Evolutionary conservation across 495 filamentous ascomycete genomes (phyloP), one percentile per base, ranked within the genome.

Genomic region (Lentithecium fluviatile): DNA sequence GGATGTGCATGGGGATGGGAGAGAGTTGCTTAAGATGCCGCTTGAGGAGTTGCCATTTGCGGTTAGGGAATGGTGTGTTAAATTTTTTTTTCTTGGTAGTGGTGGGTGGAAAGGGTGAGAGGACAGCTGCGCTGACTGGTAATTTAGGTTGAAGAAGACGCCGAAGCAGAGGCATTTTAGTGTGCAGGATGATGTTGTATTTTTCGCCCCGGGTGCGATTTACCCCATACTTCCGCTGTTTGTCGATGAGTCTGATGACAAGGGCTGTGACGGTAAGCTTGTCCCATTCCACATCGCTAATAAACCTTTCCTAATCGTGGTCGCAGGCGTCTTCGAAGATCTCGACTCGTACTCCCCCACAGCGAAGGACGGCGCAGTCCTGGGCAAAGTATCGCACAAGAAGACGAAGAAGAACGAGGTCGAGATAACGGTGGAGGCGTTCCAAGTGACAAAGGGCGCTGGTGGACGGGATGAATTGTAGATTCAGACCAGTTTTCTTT

Each of bases 181-280:
- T 49, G 60, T 68, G 26, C 65, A 64, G 50, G 65, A 61, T 23
- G 60, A 64, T 21, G 42, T 61, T 1, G 65, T 68, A 26, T 64
- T 68, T 38, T 68, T 68, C 40, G 65, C 65, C 21, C 65, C 65
- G 11, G 65, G 65, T 0, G 65, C 65, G 5, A 64, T 68, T 10
- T 64, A 68, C 57, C 56, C 60, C 13, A 38, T 64, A 6, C 37
- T 68, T 37, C 65, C 56, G 38, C 42, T 64, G 10, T 68, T 43
- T 43, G 65, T 68, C 1, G 55, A 57, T n/a, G 65, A 64, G 45
- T 38, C 56, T 19, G 60, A 60, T 4, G 49, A 25, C n/a, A 23
- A 32, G 26, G 60, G 32, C 42, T 50, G 47, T 37, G 55, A 55
- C 6, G 53, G 59, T 45, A 29, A 62, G 55, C 53, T 43, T 20